These are phyloP conservation scores for Lyophyllum decastes DNA, from an alignment of 768 basidiomycete species.

Conservation along the genomic window DNA sequence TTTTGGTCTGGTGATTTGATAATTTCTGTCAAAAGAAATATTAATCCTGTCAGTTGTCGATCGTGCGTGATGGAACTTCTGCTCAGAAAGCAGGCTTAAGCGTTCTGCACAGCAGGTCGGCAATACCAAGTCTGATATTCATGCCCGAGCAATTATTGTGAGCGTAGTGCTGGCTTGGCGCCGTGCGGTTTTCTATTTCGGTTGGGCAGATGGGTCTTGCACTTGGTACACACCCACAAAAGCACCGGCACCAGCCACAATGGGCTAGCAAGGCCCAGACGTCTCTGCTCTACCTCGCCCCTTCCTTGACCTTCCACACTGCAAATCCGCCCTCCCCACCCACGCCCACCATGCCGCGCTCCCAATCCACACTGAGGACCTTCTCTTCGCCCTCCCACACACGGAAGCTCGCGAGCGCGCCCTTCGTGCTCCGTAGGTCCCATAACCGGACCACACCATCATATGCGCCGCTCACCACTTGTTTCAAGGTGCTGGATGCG, in stretches of 20 bases:
- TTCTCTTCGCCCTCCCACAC: conserved; percentile 59
- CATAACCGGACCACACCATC: conserved; percentile 78
- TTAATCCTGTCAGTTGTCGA: not conserved
- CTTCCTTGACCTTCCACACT: conserved; percentile 58
- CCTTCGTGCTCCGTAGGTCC: conserved; percentile 73
- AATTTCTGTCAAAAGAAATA: not conserved
- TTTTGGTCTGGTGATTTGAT: not conserved
- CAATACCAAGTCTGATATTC: not conserved
- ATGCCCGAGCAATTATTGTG: not conserved
- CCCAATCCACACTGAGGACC: conserved; percentile 63
- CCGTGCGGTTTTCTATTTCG: not conserved
- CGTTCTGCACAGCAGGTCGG: not conserved
- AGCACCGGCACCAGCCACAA: too few species aligned
- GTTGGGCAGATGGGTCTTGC: not conserved
- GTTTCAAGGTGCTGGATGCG: conserved; percentile 35
- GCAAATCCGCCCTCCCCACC: conserved; percentile 69
- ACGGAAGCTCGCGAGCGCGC: conserved; percentile 64
- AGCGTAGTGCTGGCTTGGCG: not conserved
- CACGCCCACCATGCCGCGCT: conserved; percentile 51
- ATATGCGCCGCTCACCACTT: conserved; percentile 73
- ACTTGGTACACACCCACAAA: not conserved
- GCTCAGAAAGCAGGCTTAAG: not conserved
- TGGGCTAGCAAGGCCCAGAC: not conserved
- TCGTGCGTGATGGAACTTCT: not conserved
- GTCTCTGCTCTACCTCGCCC: conserved; percentile 9